These are phyloP conservation scores for Moringa oleifera DNA, from an alignment of 345 rosid species.

Conservation along the genomic window DNA sequence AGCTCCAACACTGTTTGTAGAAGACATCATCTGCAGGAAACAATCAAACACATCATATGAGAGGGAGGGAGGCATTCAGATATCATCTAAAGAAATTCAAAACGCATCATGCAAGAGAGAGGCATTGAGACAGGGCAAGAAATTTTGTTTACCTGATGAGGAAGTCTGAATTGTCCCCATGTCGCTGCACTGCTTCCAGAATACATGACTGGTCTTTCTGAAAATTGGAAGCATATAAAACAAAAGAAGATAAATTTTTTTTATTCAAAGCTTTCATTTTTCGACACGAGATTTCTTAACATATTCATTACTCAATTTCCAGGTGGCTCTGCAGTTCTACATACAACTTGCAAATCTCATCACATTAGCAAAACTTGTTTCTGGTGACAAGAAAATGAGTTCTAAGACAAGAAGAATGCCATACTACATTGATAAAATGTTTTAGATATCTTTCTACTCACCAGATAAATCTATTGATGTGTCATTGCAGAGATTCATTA, in stretches of 20 bases:
- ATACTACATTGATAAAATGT: neutral
- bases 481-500: slow-evolving; percentile 45
- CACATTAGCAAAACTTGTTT: no score
- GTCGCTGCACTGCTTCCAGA: slow-evolving; percentile 43
- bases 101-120: neutral
- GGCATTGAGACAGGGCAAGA: neutral
- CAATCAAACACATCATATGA: neutral
- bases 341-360: no score
- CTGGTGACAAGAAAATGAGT: neutral
- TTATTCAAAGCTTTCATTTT: no score
- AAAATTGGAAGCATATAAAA: slow-evolving; percentile 9
- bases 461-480: slow-evolving; percentile 62
- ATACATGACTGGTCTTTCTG: slow-evolving; percentile 63
- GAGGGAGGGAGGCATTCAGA: neutral
- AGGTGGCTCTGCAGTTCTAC: no score
- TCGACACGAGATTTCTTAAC: no score
- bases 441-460: slow-evolving; percentile 28
- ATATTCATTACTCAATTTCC: no score
- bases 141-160: slow-evolving; percentile 48
- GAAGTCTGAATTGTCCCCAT: slow-evolving; percentile 48
- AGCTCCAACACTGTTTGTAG: slow-evolving; percentile 28
- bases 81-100: neutral
- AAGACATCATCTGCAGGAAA: slow-evolving; percentile 31
- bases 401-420: neutral
- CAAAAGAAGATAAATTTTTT: no score